Base-by-base conservation (phyloP, 2,329 filamentous ascomycete species). In the Fusarium papillatum region DNA sequence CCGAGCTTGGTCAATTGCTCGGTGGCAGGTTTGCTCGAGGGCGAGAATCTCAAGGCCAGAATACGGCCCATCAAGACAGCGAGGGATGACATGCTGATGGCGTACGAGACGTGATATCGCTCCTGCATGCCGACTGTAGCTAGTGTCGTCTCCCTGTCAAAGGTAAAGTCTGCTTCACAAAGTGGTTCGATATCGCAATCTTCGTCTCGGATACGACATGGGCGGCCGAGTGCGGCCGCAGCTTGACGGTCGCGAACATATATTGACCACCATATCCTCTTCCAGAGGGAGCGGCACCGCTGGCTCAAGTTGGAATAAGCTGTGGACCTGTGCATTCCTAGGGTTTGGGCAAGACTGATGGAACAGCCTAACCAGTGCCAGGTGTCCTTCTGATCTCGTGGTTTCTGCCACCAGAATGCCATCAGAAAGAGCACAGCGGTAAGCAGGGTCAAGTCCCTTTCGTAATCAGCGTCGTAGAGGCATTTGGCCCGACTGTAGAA, bases 191-290 rank as follows among this genome's bases (percentile, higher is more conserved):
- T 48, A 10, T 78, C 76, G 4, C 76, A 78, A 8, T 78, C 76
- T 8, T 78, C 76, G 1, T 78, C 76, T 48, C 76, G 66, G 10
- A 78, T 78, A 8, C 76, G 64, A 3, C 71, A 76, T 7, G 76
- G 76, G 7, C 69, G 65, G 0, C 71, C 75, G 0, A 78, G 48
- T 6, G 68, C 73, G 13, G 76, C 76, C 0, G 76, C 76, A 0
- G 69, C 70, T 19, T 78, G 76, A 14, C 76, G 50, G 14, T 78
- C 76, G 0, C 76, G 76, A 29, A 43, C 41, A 43, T 43, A 43
- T n/a, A 43, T 43, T 43, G 41, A 43, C 41, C 41, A 43, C n/a
- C 41, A 43, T 43, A 43, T 43, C n/a, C 41, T 43, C 41, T 43
- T 43, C 41, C 41, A 43, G 41, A 43, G 41, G 11, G 41, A 43